These are phyloP conservation scores for Scheffersomyces ergatensis DNA, from an alignment of 805 yeast genomes.

Conservation along the genomic window DNA sequence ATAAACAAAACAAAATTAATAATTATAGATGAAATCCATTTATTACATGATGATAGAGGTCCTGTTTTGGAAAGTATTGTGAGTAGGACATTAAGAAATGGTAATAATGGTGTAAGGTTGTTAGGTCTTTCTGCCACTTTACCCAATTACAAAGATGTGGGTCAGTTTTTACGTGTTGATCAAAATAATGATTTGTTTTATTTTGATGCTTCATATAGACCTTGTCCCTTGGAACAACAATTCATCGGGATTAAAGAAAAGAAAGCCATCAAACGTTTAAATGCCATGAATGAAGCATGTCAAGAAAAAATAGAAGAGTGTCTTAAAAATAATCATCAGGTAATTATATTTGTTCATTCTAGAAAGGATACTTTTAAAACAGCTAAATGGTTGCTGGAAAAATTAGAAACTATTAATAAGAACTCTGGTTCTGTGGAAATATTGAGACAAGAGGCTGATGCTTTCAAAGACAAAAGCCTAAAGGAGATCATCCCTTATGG, in stretches of 20 bases:
- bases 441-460: conserved; percentile 59
- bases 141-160: conserved; percentile 87
- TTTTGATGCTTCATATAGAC: conserved; percentile 82
- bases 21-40: conserved; percentile 89
- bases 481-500: conserved; percentile 66
- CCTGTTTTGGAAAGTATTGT: conserved; percentile 90
- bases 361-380: conserved; percentile 87
- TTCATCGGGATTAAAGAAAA: conserved; percentile 86
- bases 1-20: conserved; percentile 64
- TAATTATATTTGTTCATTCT: conserved; percentile 90
- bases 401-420: conserved; percentile 43
- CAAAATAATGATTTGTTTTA: conserved; percentile 60
- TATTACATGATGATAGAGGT: conserved; percentile 91
- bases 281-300: conserved; percentile 89
- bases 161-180: conserved; percentile 70
- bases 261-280: conserved; percentile 70
- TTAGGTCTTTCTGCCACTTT: conserved; percentile 91
- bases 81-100: conserved; percentile 60
- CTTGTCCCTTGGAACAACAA: conserved; percentile 89
- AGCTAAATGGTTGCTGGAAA: conserved; percentile 69
- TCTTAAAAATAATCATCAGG: conserved; percentile 62
- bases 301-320: conserved; percentile 69
- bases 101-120: conserved; percentile 54
- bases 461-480: conserved; percentile 51
- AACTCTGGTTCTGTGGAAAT: conserved; percentile 63